Conservation (phyloP, 768 basidiomycete species). For the Nidularia pulvinata region DNA sequence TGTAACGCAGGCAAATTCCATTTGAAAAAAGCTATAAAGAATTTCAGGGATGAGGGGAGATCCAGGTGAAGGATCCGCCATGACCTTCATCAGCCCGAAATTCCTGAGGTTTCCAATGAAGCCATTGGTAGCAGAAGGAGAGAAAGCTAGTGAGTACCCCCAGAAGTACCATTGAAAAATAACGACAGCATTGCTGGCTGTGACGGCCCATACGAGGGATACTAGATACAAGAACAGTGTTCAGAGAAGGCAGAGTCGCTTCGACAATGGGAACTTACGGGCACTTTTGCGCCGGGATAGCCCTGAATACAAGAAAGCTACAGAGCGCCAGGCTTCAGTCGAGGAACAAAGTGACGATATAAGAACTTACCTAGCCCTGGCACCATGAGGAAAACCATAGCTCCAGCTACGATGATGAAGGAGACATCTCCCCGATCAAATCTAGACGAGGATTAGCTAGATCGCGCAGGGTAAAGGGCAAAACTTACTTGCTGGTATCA, state of each 20-base stretch:
- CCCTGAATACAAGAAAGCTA: conserved; percentile 76
- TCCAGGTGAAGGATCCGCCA: conserved; percentile 73
- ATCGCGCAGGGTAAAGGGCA: neutral
- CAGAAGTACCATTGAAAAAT: conserved; percentile 80
- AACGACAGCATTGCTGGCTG: conserved; percentile 71
- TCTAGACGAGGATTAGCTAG: conserved; percentile 24
- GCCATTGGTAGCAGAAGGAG: conserved; percentile 70
- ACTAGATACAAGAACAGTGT: conserved; percentile 27
- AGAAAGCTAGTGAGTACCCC: conserved; percentile 82
- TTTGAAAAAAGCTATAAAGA: conserved; percentile 85
- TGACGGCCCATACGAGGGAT: conserved; percentile 75
- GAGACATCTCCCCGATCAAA: conserved; percentile 73
- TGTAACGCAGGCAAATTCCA: conserved; percentile 86
- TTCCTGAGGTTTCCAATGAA: conserved; percentile 80
- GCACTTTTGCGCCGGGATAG: conserved; percentile 69
- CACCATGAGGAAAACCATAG: conserved; percentile 78
- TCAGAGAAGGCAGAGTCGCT: neutral
- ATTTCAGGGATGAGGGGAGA: conserved; percentile 81
- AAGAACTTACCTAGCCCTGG: conserved; percentile 59
- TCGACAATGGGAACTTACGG: conserved; percentile 24
- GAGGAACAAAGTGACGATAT: neutral
- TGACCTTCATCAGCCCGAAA: conserved; percentile 75
- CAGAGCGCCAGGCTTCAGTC: conserved; percentile 3
- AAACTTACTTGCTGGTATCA: neutral
- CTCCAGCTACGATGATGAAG: conserved; percentile 68